A percentile compares a stretch with the other conserved stretches of the same genome.
Conservation (phyloP, 805 yeast genomes). For the Candida saitoana region DNA sequence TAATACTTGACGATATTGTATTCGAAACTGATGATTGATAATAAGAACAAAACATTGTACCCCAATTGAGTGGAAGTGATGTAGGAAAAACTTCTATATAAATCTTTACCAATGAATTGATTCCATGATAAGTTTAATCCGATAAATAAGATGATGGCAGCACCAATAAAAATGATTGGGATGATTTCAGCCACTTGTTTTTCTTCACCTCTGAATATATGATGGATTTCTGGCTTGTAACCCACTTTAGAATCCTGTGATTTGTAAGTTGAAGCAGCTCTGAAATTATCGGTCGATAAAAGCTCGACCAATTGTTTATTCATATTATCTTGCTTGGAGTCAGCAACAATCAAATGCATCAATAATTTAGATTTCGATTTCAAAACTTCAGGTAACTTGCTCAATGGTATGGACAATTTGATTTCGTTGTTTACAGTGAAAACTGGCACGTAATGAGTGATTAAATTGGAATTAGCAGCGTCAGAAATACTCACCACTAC, state of each 20-base stretch:
- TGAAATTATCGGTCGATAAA: conserved; percentile 25
- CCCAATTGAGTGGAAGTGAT: conserved; percentile 31
- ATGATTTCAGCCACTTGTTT: conserved; percentile 47
- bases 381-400: conserved; percentile 33
- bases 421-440: conserved; percentile 18
- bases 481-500: conserved; percentile 26
- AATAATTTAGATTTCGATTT: conserved; percentile 28
- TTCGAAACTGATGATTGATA: conserved; percentile 49
- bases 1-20: conserved; percentile 53
- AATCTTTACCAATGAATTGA: conserved; percentile 21
- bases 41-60: conserved; percentile 43
- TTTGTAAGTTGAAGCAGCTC: conserved; percentile 20
- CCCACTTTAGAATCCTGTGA: conserved; percentile 38
- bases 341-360: conserved; percentile 31
- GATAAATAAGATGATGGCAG: conserved; percentile 38
- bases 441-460: conserved; percentile 28
- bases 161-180: conserved; percentile 48
- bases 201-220: conserved; percentile 55
- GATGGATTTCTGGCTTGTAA: conserved; percentile 57
- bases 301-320: conserved; percentile 26
- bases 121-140: conserved; percentile 45
- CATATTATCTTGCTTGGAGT: conserved; percentile 17
- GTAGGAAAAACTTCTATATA: conserved; percentile 33
- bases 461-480: conserved; percentile 25
- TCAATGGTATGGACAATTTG: conserved; percentile 21